phyloP scores from a whole-genome alignment of 306 rosid species.

The apple (Malus domestica) region DNA sequence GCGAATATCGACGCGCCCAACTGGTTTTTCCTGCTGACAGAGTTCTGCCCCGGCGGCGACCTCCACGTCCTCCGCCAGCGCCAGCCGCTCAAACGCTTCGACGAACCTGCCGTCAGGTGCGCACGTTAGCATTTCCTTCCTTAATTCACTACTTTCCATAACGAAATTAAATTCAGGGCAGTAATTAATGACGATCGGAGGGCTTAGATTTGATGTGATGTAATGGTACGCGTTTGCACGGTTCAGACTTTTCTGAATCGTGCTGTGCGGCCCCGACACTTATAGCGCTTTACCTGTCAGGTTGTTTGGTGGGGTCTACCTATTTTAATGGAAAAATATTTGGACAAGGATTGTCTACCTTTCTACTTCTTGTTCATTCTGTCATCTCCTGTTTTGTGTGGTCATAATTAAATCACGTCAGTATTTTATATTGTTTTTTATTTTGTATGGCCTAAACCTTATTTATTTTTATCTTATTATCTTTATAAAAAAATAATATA shows the following conservation, averaged over 20 bases:
- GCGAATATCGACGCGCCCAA: conserved; percentile 57
- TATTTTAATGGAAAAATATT: neutral
- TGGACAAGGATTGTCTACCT: too few species aligned
- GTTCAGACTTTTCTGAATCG: neutral
- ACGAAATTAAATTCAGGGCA: too few species aligned
- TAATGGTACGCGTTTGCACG: neutral
- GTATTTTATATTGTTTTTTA: too few species aligned
- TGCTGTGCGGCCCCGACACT: conserved; percentile 5
- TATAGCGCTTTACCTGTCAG: neutral
- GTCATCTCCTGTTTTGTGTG: too few species aligned
- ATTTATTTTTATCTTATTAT: too few species aligned
- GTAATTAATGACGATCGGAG: neutral
- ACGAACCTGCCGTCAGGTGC: conserved; percentile 71
- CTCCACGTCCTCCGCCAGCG: conserved; percentile 84
- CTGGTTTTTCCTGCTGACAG: conserved; percentile 68
- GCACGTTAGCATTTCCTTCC: conserved; percentile 15
- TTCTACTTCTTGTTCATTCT: too few species aligned
- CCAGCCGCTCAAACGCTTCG: conserved; percentile 59
- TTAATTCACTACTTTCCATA: neutral
- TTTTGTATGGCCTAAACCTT: too few species aligned
- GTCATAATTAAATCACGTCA: too few species aligned
- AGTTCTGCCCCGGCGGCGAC: conserved; percentile 90
- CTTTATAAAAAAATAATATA: too few species aligned
- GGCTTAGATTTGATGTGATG: neutral
- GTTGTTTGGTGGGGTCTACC: conserved; percentile 27